Conservation (phyloP, 768 basidiomycete species). For the Roridomyces roridus region DNA sequence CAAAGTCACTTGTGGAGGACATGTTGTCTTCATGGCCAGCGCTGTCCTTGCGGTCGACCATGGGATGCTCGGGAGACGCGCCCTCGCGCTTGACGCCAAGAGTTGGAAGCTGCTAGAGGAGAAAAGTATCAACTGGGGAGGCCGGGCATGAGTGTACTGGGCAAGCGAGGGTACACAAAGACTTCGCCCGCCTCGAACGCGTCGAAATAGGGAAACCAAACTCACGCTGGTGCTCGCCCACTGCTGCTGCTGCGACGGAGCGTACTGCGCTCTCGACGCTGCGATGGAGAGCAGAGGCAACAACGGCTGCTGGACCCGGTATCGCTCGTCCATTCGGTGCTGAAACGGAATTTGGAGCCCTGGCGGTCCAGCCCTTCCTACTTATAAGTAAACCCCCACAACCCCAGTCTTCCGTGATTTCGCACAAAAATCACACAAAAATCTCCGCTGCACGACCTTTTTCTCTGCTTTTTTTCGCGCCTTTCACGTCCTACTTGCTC, state of each 20-base stretch:
- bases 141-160: slow-evolving; percentile 11
- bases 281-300: slow-evolving; percentile 27
- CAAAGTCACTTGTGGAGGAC: slow-evolving; percentile 92
- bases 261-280: slow-evolving; percentile 22
- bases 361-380: slow-evolving; percentile 22
- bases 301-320: slow-evolving; percentile 22
- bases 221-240: slow-evolving; percentile 24
- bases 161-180: slow-evolving; percentile 15
- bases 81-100: slow-evolving; percentile 26
- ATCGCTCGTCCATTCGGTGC: slow-evolving; percentile 24
- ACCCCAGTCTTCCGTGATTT: slow-evolving; percentile 1
- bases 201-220: background rate
- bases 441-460: background rate
- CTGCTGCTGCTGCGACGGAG: slow-evolving; percentile 16
- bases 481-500: background rate
- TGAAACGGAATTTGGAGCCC: background rate
- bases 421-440: no score
- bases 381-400: slow-evolving; percentile 17
- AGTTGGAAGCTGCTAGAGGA: slow-evolving; percentile 19
- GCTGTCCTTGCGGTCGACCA: slow-evolving; percentile 21
- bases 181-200: slow-evolving; percentile 10
- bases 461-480: background rate
- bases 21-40: slow-evolving; percentile 64
- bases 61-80: slow-evolving; percentile 19
- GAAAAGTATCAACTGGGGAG: slow-evolving; percentile 15